Evolutionary conservation across 352 stramenopile genomes (phyloP).

Genomic region (Thraustochytrium sp.): DNA sequence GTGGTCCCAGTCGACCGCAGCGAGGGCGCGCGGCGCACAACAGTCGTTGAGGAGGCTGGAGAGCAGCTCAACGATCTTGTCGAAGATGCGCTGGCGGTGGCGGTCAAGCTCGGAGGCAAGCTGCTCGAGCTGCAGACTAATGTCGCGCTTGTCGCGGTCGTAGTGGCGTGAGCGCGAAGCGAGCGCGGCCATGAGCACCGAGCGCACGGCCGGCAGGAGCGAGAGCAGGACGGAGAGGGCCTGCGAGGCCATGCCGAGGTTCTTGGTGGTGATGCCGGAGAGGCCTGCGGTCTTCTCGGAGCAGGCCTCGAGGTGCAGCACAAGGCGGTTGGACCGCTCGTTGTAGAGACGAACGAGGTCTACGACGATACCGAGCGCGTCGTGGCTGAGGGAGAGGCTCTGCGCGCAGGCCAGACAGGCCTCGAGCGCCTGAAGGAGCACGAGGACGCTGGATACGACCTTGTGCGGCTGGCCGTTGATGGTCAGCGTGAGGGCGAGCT

Average conservation of each 20-base stretch:
- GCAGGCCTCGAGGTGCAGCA: constrained; percentile 4
- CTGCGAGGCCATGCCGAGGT: constrained; percentile 23
- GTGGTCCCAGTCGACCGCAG: constrained; percentile 1
- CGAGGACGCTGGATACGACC: not conserved
- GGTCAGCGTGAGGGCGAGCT: not conserved
- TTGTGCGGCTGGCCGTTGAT: not conserved
- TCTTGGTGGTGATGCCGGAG: not conserved
- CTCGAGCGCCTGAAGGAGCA: constrained; percentile 3
- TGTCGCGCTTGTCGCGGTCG: constrained; percentile 26
- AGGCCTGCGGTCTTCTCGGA: constrained; percentile 1
- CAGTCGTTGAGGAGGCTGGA: constrained; percentile 13
- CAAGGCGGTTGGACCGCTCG: constrained; percentile 18
- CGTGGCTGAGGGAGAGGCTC: not conserved
- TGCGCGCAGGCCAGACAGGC: constrained; percentile 27
- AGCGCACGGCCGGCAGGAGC: not conserved
- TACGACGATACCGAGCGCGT: not conserved
- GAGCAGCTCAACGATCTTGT: constrained; percentile 29
- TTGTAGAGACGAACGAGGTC: constrained; percentile 36
- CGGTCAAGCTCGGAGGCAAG: not conserved
- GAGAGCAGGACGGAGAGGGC: not conserved
- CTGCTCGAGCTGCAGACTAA: constrained; percentile 31
- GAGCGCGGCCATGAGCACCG: not conserved
- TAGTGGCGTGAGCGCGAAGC: not conserved
- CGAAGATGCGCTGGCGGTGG: constrained; percentile 12
- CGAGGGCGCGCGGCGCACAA: not conserved